These are phyloP conservation scores for Acer negundo DNA, from an alignment of 345 rosid species.

Conservation along the genomic window DNA sequence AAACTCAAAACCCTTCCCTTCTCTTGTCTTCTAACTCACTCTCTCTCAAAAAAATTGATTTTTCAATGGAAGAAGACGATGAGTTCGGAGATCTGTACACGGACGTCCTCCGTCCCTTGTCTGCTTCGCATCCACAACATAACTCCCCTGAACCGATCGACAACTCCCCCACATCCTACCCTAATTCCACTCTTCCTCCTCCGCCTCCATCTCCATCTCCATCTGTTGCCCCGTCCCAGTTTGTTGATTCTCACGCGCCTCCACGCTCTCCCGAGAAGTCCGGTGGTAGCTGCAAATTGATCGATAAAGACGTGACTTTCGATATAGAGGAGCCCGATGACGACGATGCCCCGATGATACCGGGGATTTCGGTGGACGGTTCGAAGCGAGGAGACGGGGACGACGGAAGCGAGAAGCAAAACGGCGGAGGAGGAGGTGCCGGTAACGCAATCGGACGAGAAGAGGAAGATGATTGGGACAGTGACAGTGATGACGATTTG, in stretches of 20 bases:
- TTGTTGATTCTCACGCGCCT: not conserved
- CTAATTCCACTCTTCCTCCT: conserved; percentile 16
- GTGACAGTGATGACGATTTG: conserved; percentile 98
- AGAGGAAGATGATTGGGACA: conserved; percentile 73
- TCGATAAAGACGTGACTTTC: conserved; percentile 53
- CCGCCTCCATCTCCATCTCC: too few species aligned
- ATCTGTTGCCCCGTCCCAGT: conserved; percentile 9
- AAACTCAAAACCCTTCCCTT: conserved; percentile 26
- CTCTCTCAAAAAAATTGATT: conserved; percentile 1
- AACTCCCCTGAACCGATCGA: conserved; percentile 50
- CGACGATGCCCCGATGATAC: conserved; percentile 44
- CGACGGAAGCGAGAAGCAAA: not conserved
- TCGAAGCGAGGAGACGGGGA: conserved; percentile 14
- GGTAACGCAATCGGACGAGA: conserved; percentile 5
- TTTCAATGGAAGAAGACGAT: conserved; percentile 88
- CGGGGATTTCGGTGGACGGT: conserved; percentile 48
- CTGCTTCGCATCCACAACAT: conserved; percentile 28
- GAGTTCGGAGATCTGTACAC: conserved; percentile 99
- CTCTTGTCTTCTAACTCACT: not conserved
- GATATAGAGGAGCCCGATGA: conserved; percentile 76
- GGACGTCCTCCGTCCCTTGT: conserved; percentile 68
- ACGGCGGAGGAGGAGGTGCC: conserved; percentile 1
- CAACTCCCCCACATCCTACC: conserved; percentile 23
- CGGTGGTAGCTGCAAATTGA: conserved; percentile 32
- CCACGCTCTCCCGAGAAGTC: not conserved